These are phyloP conservation scores for Amanita thiersii DNA, from an alignment of 768 basidiomycete genomes.

Conservation along the genomic window DNA sequence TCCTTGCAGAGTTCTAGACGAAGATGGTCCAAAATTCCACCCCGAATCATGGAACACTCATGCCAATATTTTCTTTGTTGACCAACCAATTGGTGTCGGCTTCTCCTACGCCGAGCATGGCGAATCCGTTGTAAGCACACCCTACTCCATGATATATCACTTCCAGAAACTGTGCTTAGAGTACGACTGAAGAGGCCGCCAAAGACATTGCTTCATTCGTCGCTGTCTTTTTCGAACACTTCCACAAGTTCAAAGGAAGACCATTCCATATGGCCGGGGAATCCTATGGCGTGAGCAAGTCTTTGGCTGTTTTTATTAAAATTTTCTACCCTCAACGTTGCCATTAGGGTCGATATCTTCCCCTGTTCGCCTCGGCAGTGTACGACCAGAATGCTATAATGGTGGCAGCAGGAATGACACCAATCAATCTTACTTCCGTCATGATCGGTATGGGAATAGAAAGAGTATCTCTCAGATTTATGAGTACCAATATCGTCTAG, in stretches of 20 bases:
- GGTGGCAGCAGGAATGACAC: constrained; percentile 39
- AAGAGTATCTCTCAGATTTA: background rate
- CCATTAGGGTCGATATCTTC: constrained; percentile 62
- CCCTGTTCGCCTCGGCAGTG: constrained; percentile 69
- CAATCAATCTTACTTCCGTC: constrained; percentile 59
- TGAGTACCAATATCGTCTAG: constrained; percentile 22
- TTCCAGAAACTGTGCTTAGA: constrained; percentile 25
- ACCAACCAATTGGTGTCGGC: constrained; percentile 54
- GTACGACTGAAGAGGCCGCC: constrained; percentile 60
- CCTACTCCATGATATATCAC: background rate
- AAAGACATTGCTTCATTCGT: constrained; percentile 67
- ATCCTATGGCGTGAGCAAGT: constrained; percentile 62
- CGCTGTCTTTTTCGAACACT: constrained; percentile 67
- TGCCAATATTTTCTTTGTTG: constrained; percentile 56
- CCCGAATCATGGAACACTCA: constrained; percentile 62
- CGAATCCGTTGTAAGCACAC: constrained; percentile 40
- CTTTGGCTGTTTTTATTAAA: background rate
- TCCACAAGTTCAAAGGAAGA: constrained; percentile 61
- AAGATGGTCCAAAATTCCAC: constrained; percentile 43
- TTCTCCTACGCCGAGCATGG: constrained; percentile 61
- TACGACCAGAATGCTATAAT: constrained; percentile 62
- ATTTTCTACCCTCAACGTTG: background rate
- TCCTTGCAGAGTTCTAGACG: constrained; percentile 42
- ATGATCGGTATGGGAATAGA: constrained; percentile 46
- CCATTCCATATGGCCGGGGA: constrained; percentile 64